These are phyloP conservation scores for Leccinum ochraceum DNA, from an alignment of 768 basidiomycete genomes.

Conservation along the genomic window DNA sequence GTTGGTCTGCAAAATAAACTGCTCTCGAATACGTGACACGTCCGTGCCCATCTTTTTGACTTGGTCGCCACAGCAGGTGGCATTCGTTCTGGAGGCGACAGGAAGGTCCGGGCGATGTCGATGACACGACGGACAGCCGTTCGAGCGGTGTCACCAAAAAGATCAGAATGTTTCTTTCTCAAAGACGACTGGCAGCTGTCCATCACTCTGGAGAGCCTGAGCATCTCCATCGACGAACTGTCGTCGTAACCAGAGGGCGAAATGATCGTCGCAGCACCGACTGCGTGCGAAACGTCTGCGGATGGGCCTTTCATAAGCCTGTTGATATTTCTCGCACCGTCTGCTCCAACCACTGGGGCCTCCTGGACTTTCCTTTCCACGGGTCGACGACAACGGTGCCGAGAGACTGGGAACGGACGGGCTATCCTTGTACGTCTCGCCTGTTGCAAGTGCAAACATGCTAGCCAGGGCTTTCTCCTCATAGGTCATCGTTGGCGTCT, in stretches of 20 bases:
- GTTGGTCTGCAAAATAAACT: conserved; percentile 10
- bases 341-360: no score
- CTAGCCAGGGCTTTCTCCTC: not conserved
- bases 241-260: not conserved
- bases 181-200: not conserved
- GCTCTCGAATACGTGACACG: not conserved
- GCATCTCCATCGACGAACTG: not conserved
- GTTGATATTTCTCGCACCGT: no score
- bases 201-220: not conserved
- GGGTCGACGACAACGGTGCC: no score
- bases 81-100: not conserved
- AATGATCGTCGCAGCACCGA: not conserved
- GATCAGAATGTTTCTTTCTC: not conserved
- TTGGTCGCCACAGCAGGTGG: not conserved
- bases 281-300: not conserved
- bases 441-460: no score
- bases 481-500: not conserved
- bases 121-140: not conserved
- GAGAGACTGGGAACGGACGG: no score
- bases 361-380: no score
- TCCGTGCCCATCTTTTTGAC: not conserved
- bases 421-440: no score
- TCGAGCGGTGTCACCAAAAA: not conserved
- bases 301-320: no score
- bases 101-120: not conserved